Percentiles rank a stretch among this genome's conserved stretches.
These are phyloP conservation scores for Teunomyces cretensis DNA, from an alignment of 805 yeast genomes.

Conservation along the genomic window DNA sequence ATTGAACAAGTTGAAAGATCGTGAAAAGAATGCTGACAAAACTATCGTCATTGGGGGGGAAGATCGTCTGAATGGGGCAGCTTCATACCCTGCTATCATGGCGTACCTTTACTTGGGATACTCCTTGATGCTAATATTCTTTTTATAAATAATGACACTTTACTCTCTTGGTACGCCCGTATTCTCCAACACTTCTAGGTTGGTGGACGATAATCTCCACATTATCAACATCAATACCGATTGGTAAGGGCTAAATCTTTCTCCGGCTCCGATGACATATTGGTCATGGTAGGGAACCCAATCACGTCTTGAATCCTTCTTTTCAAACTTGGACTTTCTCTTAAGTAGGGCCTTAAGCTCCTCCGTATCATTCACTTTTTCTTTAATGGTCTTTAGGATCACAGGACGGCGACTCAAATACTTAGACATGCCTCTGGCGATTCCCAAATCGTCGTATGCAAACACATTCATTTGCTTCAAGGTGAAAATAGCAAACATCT, in stretches of 20 bases:
- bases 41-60: conserved; percentile 34
- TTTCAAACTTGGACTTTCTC: conserved; percentile 35
- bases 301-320: conserved; percentile 46
- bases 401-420: conserved; percentile 59
- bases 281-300: conserved; percentile 71
- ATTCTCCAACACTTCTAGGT: conserved; percentile 43
- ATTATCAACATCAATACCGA: conserved; percentile 66
- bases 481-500: conserved; percentile 79
- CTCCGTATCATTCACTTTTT: conserved; percentile 31
- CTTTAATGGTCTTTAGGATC: conserved; percentile 44
- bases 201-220: conserved; percentile 69
- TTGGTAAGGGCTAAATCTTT: conserved; percentile 62
- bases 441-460: conserved; percentile 78
- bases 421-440: conserved; percentile 74
- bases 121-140: background rate
- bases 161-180: background rate
- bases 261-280: conserved; percentile 54
- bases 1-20: conserved; percentile 30
- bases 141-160: background rate
- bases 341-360: conserved; percentile 31
- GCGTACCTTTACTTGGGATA: background rate
- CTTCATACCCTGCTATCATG: background rate
- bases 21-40: conserved; percentile 3
- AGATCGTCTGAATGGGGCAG: background rate
- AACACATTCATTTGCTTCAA: conserved; percentile 67